phyloP scores from a whole-genome alignment of 176 grass and related monocot genomes.

The Ananas comosus region DNA sequence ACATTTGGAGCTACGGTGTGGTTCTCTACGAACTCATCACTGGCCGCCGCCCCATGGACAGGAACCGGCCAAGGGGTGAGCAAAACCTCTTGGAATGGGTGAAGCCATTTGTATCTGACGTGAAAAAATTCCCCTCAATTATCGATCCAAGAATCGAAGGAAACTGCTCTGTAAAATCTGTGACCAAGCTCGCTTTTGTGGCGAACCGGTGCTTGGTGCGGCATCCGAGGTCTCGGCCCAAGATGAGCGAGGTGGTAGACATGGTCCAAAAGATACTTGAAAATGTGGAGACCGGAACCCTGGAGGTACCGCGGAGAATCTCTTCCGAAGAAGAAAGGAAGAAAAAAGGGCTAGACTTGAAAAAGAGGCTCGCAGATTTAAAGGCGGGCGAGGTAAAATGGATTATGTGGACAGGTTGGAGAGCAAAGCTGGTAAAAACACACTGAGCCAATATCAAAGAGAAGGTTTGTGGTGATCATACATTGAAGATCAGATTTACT shows the following conservation, averaged over 20 bases:
- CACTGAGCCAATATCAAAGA: conserved; percentile 26
- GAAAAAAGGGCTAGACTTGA: conserved; percentile 42
- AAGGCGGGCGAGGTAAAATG: conserved; percentile 54
- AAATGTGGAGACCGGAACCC: conserved; percentile 42
- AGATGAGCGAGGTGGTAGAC: conserved; percentile 84
- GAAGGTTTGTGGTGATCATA: no score
- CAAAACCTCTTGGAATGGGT: conserved; percentile 78
- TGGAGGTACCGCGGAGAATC: conserved; percentile 27
- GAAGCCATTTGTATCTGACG: conserved; percentile 55
- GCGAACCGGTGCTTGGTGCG: conserved; percentile 78
- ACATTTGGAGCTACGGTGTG: conserved; percentile 85
- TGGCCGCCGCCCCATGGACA: conserved; percentile 64
- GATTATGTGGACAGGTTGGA: conserved; percentile 57
- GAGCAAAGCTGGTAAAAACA: conserved; percentile 70
- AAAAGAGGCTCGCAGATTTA: conserved; percentile 42
- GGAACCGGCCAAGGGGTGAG: conserved; percentile 67
- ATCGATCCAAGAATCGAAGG: conserved; percentile 75
- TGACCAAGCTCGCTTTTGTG: conserved; percentile 52
- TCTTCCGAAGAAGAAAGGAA: conserved; percentile 38
- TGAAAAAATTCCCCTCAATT: conserved; percentile 50
- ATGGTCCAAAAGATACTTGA: conserved; percentile 78
- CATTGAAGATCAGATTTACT: no score
- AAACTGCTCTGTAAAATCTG: conserved; percentile 40
- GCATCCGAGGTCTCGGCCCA: conserved; percentile 51
- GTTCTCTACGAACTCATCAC: conserved; percentile 86